These are phyloP conservation scores for Jaenimonas drosophilae DNA, from an alignment of 208 protist genomes.

Conservation along the genomic window DNA sequence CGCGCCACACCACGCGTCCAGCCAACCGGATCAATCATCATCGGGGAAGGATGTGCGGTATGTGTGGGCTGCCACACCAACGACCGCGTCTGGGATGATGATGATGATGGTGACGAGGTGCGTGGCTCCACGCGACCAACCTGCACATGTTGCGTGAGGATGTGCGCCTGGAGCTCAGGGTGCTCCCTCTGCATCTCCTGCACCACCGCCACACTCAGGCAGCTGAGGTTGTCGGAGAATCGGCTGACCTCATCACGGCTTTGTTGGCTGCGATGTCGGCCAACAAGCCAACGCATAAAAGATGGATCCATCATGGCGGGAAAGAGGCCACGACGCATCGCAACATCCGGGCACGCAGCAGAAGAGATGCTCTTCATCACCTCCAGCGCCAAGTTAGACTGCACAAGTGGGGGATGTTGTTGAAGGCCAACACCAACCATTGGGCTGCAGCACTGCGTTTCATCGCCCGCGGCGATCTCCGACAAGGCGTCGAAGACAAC, in stretches of 20 bases:
- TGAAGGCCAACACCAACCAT: slow-evolving; percentile 73
- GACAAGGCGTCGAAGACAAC: slow-evolving; percentile 61
- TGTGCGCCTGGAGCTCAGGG: slow-evolving; percentile 36
- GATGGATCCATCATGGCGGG: slow-evolving; percentile 41
- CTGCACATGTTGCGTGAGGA: slow-evolving; percentile 17
- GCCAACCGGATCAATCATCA: slow-evolving; percentile 62
- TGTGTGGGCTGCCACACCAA: slow-evolving; percentile 3
- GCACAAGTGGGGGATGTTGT: no score
- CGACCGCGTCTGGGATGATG: neutral
- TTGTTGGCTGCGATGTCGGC: slow-evolving; percentile 27
- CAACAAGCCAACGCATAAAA: slow-evolving; percentile 63
- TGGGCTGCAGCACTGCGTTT: slow-evolving; percentile 48
- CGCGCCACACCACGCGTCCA: slow-evolving; percentile 63
- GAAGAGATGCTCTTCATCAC: slow-evolving; percentile 18
- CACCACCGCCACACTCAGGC: slow-evolving; percentile 47
- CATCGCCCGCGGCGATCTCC: slow-evolving; percentile 27
- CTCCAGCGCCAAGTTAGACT: slow-evolving; percentile 38
- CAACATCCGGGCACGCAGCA: slow-evolving; percentile 31
- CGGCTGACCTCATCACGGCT: slow-evolving; percentile 37
- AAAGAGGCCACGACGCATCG: slow-evolving; percentile 37
- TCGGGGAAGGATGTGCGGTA: slow-evolving; percentile 38
- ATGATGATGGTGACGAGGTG: neutral
- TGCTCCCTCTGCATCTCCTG: slow-evolving; percentile 35
- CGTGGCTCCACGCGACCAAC: slow-evolving; percentile 5
- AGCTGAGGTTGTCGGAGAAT: slow-evolving; percentile 68